phyloP scores from a whole-genome alignment of 768 basidiomycete species.

The Gymnopilus junonius region DNA sequence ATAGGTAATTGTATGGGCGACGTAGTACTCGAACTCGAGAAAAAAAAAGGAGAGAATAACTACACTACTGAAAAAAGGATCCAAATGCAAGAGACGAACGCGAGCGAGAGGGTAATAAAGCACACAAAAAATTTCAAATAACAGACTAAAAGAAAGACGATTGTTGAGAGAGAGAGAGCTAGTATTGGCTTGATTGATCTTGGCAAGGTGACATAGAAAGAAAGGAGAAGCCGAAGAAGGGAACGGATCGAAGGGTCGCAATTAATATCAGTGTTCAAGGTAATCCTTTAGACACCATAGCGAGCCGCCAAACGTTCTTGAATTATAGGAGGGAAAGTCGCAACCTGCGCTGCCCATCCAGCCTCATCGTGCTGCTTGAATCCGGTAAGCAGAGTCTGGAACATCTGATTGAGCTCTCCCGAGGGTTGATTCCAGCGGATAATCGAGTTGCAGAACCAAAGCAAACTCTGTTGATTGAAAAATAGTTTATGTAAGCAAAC shows the following conservation, averaged over 20 bases:
- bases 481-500: not conserved
- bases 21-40: conserved; percentile 13
- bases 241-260: not conserved
- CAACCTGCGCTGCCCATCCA: conserved; percentile 85
- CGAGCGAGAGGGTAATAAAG: conserved; percentile 37
- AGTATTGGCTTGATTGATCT: conserved; percentile 15
- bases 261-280: not conserved
- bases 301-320: conserved; percentile 85
- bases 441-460: conserved; percentile 99
- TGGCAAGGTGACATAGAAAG: conserved; percentile 1
- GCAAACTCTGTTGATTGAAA: conserved; percentile 65
- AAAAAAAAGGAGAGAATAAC: conserved; percentile 17
- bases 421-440: conserved; percentile 95
- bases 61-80: conserved; percentile 40
- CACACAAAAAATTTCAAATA: conserved; percentile 14
- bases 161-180: conserved; percentile 22
- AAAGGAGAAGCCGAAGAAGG: not conserved
- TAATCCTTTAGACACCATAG: conserved; percentile 72
- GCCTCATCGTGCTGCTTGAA: conserved; percentile 89
- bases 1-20: conserved; percentile 4
- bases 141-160: conserved; percentile 13
- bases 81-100: conserved; percentile 55
- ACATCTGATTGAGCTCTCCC: conserved; percentile 90
- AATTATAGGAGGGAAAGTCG: conserved; percentile 85
- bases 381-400: conserved; percentile 84